A percentile compares a stretch with the other conserved stretches of the same genome.
phyloP scores from a whole-genome alignment of 768 basidiomycete genomes.

The Suillus cothurnatus region DNA sequence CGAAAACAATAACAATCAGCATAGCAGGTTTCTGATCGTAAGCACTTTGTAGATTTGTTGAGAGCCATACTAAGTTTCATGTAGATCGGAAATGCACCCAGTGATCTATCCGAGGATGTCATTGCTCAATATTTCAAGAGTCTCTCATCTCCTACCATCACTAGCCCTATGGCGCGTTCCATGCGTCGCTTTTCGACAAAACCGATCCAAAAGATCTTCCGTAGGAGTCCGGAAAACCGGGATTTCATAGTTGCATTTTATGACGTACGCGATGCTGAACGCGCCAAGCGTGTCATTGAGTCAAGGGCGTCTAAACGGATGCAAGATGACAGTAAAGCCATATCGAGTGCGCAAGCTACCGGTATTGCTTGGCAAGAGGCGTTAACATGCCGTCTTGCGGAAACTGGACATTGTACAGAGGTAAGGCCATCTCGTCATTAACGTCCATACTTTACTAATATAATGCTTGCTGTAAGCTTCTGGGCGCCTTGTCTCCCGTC shows the following conservation, averaged over 20 bases:
- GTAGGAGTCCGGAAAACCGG: constrained; percentile 49
- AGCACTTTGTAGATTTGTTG: constrained; percentile 1
- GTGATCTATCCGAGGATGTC: constrained; percentile 31
- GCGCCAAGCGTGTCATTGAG: constrained; percentile 46
- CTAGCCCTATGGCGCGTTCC: constrained; percentile 3
- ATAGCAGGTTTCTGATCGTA: constrained; percentile 37
- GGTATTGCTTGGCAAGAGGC: constrained; percentile 24
- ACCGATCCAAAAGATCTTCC: constrained; percentile 58
- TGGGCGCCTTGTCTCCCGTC: constrained; percentile 47
- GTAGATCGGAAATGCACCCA: constrained; percentile 46
- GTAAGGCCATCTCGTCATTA: constrained; percentile 32
- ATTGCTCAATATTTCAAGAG: constrained; percentile 33
- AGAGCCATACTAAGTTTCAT: constrained; percentile 16
- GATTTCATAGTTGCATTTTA: constrained; percentile 64
- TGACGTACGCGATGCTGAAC: constrained; percentile 56
- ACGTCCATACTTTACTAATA: constrained; percentile 8
- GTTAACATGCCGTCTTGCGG: constrained; percentile 47
- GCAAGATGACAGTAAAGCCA: constrained; percentile 10
- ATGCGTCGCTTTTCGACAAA: constrained; percentile 14
- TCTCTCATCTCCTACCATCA: constrained; percentile 23
- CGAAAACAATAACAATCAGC: constrained; percentile 8
- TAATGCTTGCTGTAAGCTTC: constrained; percentile 41
- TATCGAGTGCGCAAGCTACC: constrained; percentile 8
- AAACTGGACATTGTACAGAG: constrained; percentile 46
- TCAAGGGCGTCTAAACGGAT: constrained; percentile 15